Base-by-base conservation (phyloP, 2,329 filamentous ascomycete genomes). In the Cytospora paraplurivora region DNA sequence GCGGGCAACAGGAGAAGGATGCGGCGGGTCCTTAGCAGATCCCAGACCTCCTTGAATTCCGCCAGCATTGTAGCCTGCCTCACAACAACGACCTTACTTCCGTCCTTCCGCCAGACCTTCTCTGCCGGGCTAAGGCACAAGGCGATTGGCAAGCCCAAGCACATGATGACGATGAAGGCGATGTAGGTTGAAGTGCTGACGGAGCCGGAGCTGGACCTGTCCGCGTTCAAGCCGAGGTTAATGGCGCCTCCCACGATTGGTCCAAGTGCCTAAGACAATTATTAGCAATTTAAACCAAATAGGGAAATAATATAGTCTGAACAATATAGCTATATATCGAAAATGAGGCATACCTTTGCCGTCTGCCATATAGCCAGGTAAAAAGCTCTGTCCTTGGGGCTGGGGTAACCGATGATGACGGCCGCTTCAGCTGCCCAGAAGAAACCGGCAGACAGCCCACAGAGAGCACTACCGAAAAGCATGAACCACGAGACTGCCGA, bases 401-500 rank as follows among this genome's bases (percentile, higher is more conserved):
- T 81, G 0, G 81, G 79, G 54, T 83, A 83, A 0, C 79, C 80
- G 12, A 82, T 71, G 0, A 79, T 80, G 5, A 83, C 76, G 0
- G 81, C 79, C 13, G 79, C 81, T 68, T 83, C 81, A 10, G 76
- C 75, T 0, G 79, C 78, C 81, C 81, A 83, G 71, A 83, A 82
- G 1, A 82, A 71, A 1, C 79, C 80, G 0, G 81, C 81, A 1
- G 76, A 79, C 32, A 82, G 68, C 35, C 81, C 81, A 68, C 80
- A 83, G 4, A 76, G 72, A 1, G 77, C 80, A 4, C 80, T 77
- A 19, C 81, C 81, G 6, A 83, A 70, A 0, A 82, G 73, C 1
- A 83, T 79, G 35, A 83, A 77, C 81, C 81, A 84, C 15, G 75
- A 78, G 56, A 81, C 83, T 7, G 81, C 82, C 66, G 75, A 82